These are phyloP conservation scores for Moniliophthora roreri DNA, from an alignment of 1,284 basidiomycete species.

Conservation along the genomic window DNA sequence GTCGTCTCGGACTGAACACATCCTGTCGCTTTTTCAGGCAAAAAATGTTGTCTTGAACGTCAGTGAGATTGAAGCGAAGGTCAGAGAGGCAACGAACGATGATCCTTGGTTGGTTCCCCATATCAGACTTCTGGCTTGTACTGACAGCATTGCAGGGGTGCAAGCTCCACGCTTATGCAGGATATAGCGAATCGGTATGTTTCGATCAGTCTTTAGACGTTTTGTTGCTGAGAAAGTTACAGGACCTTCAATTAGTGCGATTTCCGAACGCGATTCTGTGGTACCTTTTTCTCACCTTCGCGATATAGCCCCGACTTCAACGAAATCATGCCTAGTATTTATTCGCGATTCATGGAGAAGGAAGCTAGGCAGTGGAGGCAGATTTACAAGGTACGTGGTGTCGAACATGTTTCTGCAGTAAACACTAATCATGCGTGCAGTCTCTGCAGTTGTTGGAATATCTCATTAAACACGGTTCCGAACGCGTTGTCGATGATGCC, in stretches of 20 bases:
- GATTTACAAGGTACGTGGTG: slow-evolving; percentile 86
- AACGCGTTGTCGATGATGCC: slow-evolving; percentile 97
- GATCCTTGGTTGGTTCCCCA: slow-evolving; percentile 81
- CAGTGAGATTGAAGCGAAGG: slow-evolving; percentile 97
- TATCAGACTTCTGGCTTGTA: background rate
- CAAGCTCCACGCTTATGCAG: slow-evolving; percentile 97
- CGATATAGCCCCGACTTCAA: slow-evolving; percentile 89
- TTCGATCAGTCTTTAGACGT: slow-evolving; percentile 1
- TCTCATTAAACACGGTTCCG: slow-evolving; percentile 96
- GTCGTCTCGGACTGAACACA: background rate
- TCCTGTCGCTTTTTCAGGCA: slow-evolving; percentile 48
- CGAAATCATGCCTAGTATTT: slow-evolving; percentile 99
- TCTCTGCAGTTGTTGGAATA: slow-evolving; percentile 95
- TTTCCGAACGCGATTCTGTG: background rate
- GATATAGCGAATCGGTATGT: slow-evolving; percentile 95
- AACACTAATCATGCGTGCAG: slow-evolving; percentile 34
- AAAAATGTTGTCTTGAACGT: slow-evolving; percentile 93
- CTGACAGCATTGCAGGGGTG: slow-evolving; percentile 67
- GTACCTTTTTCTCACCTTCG: background rate
- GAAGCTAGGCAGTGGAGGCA: slow-evolving; percentile 98
- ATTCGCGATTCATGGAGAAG: slow-evolving; percentile 94
- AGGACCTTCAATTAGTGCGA: slow-evolving; percentile 93
- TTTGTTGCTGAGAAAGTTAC: slow-evolving; percentile 10
- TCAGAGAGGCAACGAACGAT: slow-evolving; percentile 96
- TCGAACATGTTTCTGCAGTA: slow-evolving; percentile 3